Evolutionary conservation across 352 stramenopile genomes (phyloP).

Genomic region (Globisporangium paddicum): DNA sequence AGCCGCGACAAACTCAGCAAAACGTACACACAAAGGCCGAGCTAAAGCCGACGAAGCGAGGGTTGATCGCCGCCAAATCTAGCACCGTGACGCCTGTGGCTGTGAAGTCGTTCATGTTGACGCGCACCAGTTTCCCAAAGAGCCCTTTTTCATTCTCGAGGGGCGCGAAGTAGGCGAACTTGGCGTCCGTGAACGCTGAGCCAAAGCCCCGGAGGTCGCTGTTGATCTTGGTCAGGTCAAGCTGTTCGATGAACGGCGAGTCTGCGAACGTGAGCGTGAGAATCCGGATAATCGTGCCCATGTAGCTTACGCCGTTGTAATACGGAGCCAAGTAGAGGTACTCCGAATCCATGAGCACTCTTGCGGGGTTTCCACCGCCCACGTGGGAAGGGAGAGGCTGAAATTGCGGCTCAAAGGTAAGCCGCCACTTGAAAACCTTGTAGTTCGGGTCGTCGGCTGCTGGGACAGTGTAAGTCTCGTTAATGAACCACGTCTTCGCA

Average conservation of each 20-base stretch:
- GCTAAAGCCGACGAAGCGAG: constrained; percentile 62
- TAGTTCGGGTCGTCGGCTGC: constrained; percentile 47
- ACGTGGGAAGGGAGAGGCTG: constrained; percentile 31
- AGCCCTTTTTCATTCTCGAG: constrained; percentile 49
- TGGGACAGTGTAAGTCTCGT: constrained; percentile 57
- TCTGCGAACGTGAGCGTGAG: constrained; percentile 42
- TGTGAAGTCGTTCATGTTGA: constrained; percentile 43
- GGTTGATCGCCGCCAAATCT: constrained; percentile 42
- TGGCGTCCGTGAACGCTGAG: constrained; percentile 48
- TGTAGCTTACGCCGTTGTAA: constrained; percentile 50
- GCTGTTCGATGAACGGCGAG: constrained; percentile 42
- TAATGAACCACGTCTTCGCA: constrained; percentile 39
- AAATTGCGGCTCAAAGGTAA: constrained; percentile 51
- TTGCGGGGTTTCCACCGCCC: constrained; percentile 28
- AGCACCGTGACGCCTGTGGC: constrained; percentile 37
- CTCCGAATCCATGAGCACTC: constrained; percentile 38
- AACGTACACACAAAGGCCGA: constrained; percentile 52
- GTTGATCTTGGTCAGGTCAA: constrained; percentile 45
- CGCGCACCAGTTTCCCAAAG: constrained; percentile 57
- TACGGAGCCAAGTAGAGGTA: constrained; percentile 71
- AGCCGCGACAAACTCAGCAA: not conserved
- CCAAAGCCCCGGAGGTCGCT: constrained; percentile 45
- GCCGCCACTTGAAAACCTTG: constrained; percentile 29
- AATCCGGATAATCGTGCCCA: constrained; percentile 50
- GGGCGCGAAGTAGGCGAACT: constrained; percentile 68